Evolutionary conservation across 768 basidiomycete species (phyloP).

Genomic region (Termitomyces sp.): DNA sequence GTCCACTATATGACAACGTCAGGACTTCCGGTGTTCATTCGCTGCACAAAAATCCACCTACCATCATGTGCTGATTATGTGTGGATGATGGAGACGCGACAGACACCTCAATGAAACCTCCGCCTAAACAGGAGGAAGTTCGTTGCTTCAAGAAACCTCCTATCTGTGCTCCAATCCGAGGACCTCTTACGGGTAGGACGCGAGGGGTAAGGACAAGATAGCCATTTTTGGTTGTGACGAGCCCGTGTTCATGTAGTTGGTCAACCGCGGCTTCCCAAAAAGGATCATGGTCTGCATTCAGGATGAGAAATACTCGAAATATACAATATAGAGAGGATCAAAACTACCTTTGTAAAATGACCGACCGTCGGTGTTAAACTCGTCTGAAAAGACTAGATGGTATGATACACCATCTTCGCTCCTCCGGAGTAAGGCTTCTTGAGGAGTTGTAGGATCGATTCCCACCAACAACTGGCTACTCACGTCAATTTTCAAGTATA

Average conservation of each 20-base stretch:
- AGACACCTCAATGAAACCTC: conserved; percentile 18
- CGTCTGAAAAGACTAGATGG: conserved; percentile 55
- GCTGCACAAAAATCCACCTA: background rate
- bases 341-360: conserved; percentile 7
- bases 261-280: conserved; percentile 9
- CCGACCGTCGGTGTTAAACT: conserved; percentile 52
- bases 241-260: background rate
- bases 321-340: background rate
- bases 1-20: conserved; percentile 2
- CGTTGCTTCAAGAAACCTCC: conserved; percentile 2
- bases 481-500: background rate
- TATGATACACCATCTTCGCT: conserved; percentile 51
- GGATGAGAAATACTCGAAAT: background rate
- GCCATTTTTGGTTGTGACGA: conserved; percentile 8
- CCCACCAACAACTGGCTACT: background rate
- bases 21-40: background rate
- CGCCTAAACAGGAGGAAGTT: conserved; percentile 12
- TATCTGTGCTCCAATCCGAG: background rate
- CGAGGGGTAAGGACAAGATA: background rate
- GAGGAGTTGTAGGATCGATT: conserved; percentile 14
- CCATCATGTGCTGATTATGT: background rate
- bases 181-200: background rate
- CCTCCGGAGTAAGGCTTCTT: conserved; percentile 2
- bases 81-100: background rate
- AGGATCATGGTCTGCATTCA: conserved; percentile 7